Evolutionary conservation across 2,329 filamentous ascomycete genomes (phyloP).

Genomic region (Claviceps maximensis): DNA sequence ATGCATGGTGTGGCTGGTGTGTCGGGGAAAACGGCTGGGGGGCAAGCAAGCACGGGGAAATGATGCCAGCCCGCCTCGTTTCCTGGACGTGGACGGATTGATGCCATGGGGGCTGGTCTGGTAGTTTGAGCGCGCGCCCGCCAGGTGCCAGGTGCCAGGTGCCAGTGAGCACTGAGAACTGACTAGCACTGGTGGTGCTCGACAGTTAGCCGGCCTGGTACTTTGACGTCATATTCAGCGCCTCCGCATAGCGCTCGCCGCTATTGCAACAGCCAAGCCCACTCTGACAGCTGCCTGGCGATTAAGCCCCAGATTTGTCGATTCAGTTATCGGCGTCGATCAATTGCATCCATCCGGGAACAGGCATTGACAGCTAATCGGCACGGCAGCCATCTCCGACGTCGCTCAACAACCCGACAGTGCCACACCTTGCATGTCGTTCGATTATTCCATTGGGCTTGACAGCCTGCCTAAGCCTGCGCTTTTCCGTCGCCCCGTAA

Average conservation of each 20-base stretch:
- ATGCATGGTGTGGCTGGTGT: no score
- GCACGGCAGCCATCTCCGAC: not conserved
- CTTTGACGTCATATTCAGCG: constrained; percentile 4
- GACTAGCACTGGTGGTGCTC: no score
- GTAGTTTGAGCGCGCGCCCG: no score
- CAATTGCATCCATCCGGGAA: not conserved
- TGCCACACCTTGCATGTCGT: not conserved
- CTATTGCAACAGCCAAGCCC: not conserved
- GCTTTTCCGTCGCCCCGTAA: not conserved
- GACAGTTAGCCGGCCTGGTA: no score
- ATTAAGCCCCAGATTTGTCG: not conserved
- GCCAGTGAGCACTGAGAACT: no score
- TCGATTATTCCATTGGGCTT: not conserved
- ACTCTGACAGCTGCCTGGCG: not conserved
- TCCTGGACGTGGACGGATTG: no score
- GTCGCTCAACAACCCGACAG: not conserved
- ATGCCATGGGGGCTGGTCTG: no score
- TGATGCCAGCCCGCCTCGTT: no score
- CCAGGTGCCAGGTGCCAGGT: no score
- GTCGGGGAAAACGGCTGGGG: not conserved
- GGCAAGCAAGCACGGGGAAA: not conserved
- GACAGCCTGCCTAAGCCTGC: not conserved
- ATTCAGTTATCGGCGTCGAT: not conserved
- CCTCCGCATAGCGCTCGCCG: not conserved
- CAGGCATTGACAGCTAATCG: not conserved